These are phyloP conservation scores for Alternaria hordeiaustralica DNA, from an alignment of 2,329 filamentous ascomycete species.

Conservation along the genomic window DNA sequence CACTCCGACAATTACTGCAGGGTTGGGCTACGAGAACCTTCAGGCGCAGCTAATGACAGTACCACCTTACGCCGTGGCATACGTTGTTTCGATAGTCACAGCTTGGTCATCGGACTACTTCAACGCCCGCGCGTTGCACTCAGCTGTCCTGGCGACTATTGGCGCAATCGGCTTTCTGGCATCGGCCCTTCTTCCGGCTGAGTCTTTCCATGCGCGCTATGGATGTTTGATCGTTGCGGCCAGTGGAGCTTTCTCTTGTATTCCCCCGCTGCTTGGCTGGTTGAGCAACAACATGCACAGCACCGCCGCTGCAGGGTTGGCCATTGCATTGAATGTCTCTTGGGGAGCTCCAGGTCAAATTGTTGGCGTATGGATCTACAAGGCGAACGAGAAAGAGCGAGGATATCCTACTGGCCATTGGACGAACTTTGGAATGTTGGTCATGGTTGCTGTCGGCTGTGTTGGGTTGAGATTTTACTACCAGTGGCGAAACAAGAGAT, in stretches of 20 bases:
- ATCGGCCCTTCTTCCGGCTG: conserved; percentile 67
- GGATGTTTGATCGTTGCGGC: conserved; percentile 72
- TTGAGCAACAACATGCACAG: conserved; percentile 70
- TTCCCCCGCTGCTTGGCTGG: conserved; percentile 75
- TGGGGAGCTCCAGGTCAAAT: conserved; percentile 74
- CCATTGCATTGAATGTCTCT: conserved; percentile 73
- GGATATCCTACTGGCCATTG: conserved; percentile 76
- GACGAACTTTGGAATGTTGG: conserved; percentile 10
- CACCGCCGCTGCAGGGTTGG: conserved; percentile 70
- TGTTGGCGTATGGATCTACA: conserved; percentile 76
- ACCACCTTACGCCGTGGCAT: conserved; percentile 69
- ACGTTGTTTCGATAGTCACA: conserved; percentile 54
- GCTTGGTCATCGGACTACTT: conserved; percentile 30
- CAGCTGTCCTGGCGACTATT: conserved; percentile 49
- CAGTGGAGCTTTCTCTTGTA: conserved; percentile 70
- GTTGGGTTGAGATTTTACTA: conserved; percentile 10
- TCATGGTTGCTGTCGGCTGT: conserved; percentile 13
- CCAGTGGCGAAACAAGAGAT: conserved; percentile 8
- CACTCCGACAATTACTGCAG: conserved; percentile 69
- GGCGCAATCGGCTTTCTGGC: conserved; percentile 66
- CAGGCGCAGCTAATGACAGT: conserved; percentile 71
- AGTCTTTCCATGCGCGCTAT: conserved; percentile 68
- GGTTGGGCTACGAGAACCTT: conserved; percentile 61
- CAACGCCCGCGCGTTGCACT: conserved; percentile 56
- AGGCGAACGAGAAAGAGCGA: conserved; percentile 62